A percentile compares a stretch with the other conserved stretches of the same genome.
Evolutionary conservation across 2,329 filamentous ascomycete species (phyloP).

Genomic region (Alternaria longipes): DNA sequence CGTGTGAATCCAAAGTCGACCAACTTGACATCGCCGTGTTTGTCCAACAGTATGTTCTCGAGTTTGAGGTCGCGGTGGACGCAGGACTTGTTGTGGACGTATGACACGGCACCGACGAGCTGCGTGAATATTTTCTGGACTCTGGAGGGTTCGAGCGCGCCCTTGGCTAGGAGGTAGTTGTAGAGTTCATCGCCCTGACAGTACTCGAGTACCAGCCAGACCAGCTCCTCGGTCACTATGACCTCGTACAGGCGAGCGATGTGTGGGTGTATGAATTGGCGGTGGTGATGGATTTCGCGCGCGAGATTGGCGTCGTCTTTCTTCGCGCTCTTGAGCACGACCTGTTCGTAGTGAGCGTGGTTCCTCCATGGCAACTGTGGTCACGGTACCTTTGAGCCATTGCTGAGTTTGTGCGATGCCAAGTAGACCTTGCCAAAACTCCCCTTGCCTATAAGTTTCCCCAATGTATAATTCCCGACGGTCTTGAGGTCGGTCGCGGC

Average conservation of each 20-base stretch:
- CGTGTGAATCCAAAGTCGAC: conserved; percentile 98
- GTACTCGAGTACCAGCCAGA: conserved; percentile 97
- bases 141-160: conserved; percentile 82
- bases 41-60: conserved; percentile 95
- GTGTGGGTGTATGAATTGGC: conserved; percentile 96
- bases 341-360: conserved; percentile 63
- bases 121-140: conserved; percentile 97
- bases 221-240: conserved; percentile 91
- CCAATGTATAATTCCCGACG: conserved; percentile 94
- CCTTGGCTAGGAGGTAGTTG: conserved; percentile 90
- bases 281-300: conserved; percentile 97
- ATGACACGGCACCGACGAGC: conserved; percentile 90
- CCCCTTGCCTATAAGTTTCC: conserved; percentile 92
- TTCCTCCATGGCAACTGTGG: neutral
- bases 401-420: conserved; percentile 94
- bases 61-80: conserved; percentile 97
- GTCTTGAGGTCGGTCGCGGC: conserved; percentile 87
- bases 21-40: conserved; percentile 95
- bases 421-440: conserved; percentile 99
- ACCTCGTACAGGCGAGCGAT: conserved; percentile 97
- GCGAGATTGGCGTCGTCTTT: conserved; percentile 96
- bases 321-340: conserved; percentile 97
- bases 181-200: conserved; percentile 97
- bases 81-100: conserved; percentile 94
- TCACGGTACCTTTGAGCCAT: conserved; percentile 85